phyloP scores from a whole-genome alignment of 345 rosid species.

The Aquilaria yunnanensis region DNA sequence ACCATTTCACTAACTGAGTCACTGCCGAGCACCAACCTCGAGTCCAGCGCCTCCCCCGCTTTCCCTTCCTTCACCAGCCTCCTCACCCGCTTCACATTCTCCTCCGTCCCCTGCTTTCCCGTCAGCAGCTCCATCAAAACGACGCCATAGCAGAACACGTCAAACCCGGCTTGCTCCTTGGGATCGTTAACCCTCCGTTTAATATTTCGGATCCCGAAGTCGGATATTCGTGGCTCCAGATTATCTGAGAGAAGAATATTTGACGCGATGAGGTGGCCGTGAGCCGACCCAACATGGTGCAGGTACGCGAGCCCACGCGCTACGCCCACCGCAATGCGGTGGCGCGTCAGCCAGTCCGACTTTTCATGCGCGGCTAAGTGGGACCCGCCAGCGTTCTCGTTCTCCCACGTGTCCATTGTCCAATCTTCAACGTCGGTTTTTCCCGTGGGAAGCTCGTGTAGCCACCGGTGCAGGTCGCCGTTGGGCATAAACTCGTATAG shows the following conservation, averaged over 20 bases:
- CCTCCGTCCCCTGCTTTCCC: conserved; percentile 52
- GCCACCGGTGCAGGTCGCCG: conserved; percentile 88
- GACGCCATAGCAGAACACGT: conserved; percentile 69
- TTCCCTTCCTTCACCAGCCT: conserved; percentile 57
- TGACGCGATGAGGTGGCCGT: conserved; percentile 75
- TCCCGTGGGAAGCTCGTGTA: conserved; percentile 88
- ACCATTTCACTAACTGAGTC: conserved; percentile 68
- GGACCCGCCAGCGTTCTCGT: conserved; percentile 21
- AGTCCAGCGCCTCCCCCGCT: conserved; percentile 57
- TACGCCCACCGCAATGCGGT: conserved; percentile 73
- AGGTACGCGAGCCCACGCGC: conserved; percentile 95
- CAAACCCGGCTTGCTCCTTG: conserved; percentile 24
- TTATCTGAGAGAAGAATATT: conserved; percentile 69
- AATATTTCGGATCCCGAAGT: conserved; percentile 46
- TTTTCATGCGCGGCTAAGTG: conserved; percentile 40
- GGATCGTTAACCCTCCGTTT: not conserved
- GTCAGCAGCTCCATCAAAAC: conserved; percentile 70
- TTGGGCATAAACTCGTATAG: conserved; percentile 78
- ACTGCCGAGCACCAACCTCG: conserved; percentile 41
- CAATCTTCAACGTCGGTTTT: conserved; percentile 85
- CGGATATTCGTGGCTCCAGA: conserved; percentile 74
- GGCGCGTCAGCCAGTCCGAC: conserved; percentile 70
- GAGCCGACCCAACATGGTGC: conserved; percentile 78
- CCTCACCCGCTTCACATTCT: conserved; percentile 48
- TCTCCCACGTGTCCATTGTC: conserved; percentile 95